These are phyloP conservation scores for Cucurbita maxima DNA, from an alignment of 306 rosid genomes.

Conservation along the genomic window DNA sequence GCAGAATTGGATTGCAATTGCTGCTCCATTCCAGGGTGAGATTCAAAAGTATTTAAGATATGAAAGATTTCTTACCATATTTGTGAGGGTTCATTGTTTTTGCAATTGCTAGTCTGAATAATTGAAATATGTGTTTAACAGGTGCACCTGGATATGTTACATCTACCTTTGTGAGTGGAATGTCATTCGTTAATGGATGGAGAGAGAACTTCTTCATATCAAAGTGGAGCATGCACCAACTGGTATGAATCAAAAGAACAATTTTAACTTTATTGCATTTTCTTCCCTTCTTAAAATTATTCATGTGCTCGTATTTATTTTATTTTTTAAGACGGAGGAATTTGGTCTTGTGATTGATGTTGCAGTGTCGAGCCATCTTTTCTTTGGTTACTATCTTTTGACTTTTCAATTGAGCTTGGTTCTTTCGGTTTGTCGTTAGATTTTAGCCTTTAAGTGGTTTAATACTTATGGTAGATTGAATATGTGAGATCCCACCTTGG, in stretches of 20 bases:
- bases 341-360: not conserved
- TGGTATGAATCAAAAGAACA: constrained; percentile 35
- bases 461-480: not conserved
- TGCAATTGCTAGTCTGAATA: not conserved
- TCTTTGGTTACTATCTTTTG: not conserved
- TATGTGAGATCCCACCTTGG: no score
- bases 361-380: not conserved
- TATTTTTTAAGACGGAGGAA: not conserved
- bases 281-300: not conserved
- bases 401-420: not conserved
- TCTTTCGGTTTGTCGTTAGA: not conserved
- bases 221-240: constrained; percentile 97
- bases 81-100: not conserved
- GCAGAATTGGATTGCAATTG: constrained; percentile 84
- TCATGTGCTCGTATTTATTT: not conserved
- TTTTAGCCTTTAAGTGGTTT: not conserved
- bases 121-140: constrained; percentile 18
- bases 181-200: constrained; percentile 97
- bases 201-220: constrained; percentile 73
- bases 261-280: not conserved
- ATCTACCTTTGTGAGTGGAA: constrained; percentile 72
- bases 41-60: constrained; percentile 2
- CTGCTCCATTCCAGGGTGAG: constrained; percentile 91
- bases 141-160: constrained; percentile 86
- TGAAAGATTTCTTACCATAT: not conserved